Evolutionary conservation across 2,329 filamentous ascomycete species (phyloP), one percentile per base, ranked within the genome.

Genomic region (Pseudogymnoascus sp.): DNA sequence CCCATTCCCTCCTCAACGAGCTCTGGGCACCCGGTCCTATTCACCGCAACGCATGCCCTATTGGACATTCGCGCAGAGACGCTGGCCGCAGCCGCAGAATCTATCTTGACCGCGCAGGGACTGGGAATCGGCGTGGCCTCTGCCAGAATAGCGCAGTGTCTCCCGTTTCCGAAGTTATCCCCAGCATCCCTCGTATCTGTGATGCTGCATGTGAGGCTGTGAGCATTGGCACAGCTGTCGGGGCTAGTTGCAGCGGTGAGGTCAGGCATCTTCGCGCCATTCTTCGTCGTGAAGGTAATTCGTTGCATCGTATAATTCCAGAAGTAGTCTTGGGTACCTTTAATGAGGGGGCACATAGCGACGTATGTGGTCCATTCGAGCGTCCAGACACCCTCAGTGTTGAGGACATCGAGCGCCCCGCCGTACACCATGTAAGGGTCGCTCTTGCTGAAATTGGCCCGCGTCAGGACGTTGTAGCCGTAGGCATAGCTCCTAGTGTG

Each of bases 311-410:
- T 52, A 12, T 15, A 10, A 52, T 52, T 52, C 8, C 3, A 9
- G 9, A 3, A 2, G 41, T 52, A 52, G 18, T 52, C 41, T n/a
- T 9, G 41, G 19, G 10, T 21, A 23, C 41, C 41, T n/a, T 56
- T 30, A 8, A 9, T 56, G n/a, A 13, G 19, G 19, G 13, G 18
- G n/a, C 41, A 52, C n/a, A 8, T 52, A 5, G 19, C 5, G 19
- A 23, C 19, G 21, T 13, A 5, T 28, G n/a, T n/a, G 7, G 18
- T 21, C 57, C 57, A 59, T 19, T 45, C 35, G 12, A 59, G 57
- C n/a, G 23, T 15, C 57, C 57, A 59, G 8, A 19, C 15, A 18
- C 57, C 57, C 28, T 59, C 57, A 10, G 48, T 33, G 26, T 56
- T 56, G 26, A 56, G 26, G 5, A 10, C 48, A 6, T 34, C 48